Evolutionary conservation across 2,329 filamentous ascomycete species (phyloP), one percentile per base, ranked within the genome.

Genomic region (Talaromyces piceae): DNA sequence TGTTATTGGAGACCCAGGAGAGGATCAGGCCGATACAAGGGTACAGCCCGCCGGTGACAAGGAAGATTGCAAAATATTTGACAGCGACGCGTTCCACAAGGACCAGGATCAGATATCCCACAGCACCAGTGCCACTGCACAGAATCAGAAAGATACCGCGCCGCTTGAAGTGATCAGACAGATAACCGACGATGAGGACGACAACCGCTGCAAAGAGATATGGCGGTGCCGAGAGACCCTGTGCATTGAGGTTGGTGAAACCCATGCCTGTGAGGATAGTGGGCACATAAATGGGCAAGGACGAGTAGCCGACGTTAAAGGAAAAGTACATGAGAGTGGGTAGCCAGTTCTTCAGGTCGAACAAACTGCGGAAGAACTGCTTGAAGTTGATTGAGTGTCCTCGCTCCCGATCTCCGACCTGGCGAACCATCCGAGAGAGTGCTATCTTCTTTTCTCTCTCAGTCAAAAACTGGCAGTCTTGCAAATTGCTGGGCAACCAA

Each of bases 401-500:
- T 22, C 39, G 20, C 13, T 23, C 8, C 7, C 39, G 39, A 13
- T 18, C 25, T 9, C 39, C 39, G 7, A 43, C 39, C 12, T 43
- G 39, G 13, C 39, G 39, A 18, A 25, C 25, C 4, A 22, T 23
- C 6, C 39, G 39, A 25, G 39, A 43, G 5, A 23, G 60, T 3
- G 74, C 66, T 41, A 67, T 70, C 1, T 59, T 58, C 20, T 67
- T 64, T 46, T 76, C 73, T 5, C 66, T 60, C 23, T 67, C 60
- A 0, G 64, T 70, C 2, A 76, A 62, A 49, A 74, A 76, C 1
- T 58, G 63, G 1, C 71, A 72, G 0, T 66, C 72, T 41, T 73
- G 69, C 0, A 73, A 73, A n/a, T 64, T 73, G 50, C 77, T 73
- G 23, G 70, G 67, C 11, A 77, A 71, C 18, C 67, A 63, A 51